Percentiles rank a stretch among this genome's conserved stretches.
Conservation (phyloP, 768 basidiomycete genomes). For the Tricholoma furcatifolium region DNA sequence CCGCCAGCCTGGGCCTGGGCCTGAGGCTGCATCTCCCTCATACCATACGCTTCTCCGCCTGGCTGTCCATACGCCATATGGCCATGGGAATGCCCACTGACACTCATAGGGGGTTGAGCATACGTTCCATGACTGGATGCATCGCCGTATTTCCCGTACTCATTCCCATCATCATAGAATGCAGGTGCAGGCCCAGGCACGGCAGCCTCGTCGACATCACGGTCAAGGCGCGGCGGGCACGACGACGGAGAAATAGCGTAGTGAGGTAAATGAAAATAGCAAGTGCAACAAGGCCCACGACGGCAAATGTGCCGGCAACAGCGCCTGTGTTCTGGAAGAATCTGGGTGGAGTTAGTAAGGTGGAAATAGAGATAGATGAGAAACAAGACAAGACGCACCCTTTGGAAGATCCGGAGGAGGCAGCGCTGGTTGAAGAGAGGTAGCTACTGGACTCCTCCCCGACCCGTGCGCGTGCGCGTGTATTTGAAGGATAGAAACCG, state of each 20-base stretch:
- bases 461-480: too few species aligned
- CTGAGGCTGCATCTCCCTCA: background rate
- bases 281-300: conserved; percentile 59
- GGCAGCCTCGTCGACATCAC: conserved; percentile 71
- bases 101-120: background rate
- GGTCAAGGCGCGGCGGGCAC: conserved; percentile 65
- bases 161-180: conserved; percentile 42
- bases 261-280: conserved; percentile 50
- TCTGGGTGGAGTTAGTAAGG: conserved; percentile 27
- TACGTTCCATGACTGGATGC: background rate
- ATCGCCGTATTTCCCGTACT: background rate
- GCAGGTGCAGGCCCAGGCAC: conserved; percentile 49
- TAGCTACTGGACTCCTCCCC: too few species aligned
- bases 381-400: too few species aligned
- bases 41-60: background rate
- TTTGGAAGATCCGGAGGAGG: conserved; percentile 5
- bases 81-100: too few species aligned
- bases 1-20: background rate
- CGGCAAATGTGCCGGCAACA: conserved; percentile 68
- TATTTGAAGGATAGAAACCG: too few species aligned
- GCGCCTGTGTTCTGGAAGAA: conserved; percentile 77
- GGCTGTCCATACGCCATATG: too few species aligned
- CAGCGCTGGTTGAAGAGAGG: background rate
- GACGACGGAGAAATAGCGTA: conserved; percentile 58
- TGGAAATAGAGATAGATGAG: background rate